phyloP scores from a whole-genome alignment of 1,284 basidiomycete genomes.

The Cryptococcus sp. region DNA sequence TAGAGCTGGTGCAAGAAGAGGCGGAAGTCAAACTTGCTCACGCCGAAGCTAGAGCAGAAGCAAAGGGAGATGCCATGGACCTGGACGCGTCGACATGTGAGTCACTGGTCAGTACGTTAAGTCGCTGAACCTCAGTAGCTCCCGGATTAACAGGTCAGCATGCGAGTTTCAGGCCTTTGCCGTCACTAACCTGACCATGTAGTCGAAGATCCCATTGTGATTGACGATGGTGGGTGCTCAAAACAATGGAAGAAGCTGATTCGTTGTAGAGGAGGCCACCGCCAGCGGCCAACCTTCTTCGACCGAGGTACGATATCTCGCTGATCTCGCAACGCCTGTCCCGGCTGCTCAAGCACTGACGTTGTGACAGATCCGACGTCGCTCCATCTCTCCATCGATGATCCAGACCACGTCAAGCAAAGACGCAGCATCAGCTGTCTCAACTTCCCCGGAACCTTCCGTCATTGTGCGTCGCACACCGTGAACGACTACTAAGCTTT shows the following conservation, averaged over 20 bases:
- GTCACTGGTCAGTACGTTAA: neutral
- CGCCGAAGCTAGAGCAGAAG: neutral
- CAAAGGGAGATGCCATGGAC: neutral
- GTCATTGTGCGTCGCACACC: conserved; percentile 9
- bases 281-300: neutral
- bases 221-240: conserved; percentile 7
- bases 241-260: neutral
- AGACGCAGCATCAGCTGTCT: neutral
- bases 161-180: neutral
- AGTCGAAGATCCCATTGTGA: neutral
- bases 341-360: neutral
- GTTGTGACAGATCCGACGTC: conserved; percentile 2
- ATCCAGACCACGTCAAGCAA: conserved; percentile 2
- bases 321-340: neutral
- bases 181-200: conserved; percentile 1
- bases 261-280: neutral
- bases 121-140: conserved; percentile 1
- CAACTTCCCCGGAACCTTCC: neutral
- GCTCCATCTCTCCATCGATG: conserved; percentile 10
- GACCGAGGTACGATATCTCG: conserved; percentile 1
- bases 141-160: conserved; percentile 3
- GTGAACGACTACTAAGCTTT: conserved; percentile 3
- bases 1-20: conserved; percentile 12
- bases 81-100: conserved; percentile 2
- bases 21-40: neutral